Conservation (phyloP, 2,329 filamentous ascomycete genomes). For the Hypoxylon sp. region DNA sequence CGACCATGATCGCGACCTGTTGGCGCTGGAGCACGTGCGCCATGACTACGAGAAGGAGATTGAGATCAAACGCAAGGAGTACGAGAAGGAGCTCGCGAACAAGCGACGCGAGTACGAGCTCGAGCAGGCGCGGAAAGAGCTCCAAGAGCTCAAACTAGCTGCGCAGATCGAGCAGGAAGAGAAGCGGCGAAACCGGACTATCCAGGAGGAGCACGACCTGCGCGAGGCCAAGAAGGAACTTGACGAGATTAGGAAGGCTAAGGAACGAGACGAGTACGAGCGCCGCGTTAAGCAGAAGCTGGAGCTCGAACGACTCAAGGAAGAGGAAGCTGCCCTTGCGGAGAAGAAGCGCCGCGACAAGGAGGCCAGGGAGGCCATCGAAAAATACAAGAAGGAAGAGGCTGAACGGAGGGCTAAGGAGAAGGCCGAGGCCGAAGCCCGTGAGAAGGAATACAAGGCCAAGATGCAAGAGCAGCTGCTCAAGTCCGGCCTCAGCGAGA, state of each 20-base stretch:
- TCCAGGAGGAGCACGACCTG: slow-evolving; percentile 59
- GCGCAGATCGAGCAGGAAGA: slow-evolving; percentile 60
- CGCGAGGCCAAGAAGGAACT: slow-evolving; percentile 55
- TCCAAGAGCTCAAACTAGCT: slow-evolving; percentile 62
- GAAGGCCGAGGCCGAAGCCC: slow-evolving; percentile 63
- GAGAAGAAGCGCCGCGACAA: slow-evolving; percentile 63
- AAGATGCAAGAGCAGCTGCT: slow-evolving; percentile 71
- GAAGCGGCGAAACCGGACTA: slow-evolving; percentile 57
- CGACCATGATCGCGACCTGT: slow-evolving; percentile 54
- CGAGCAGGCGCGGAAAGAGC: slow-evolving; percentile 53
- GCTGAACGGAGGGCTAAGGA: slow-evolving; percentile 64
- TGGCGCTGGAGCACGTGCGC: slow-evolving; percentile 53
- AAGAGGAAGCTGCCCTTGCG: slow-evolving; percentile 62
- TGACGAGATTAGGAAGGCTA: slow-evolving; percentile 58
- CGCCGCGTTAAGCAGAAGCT: slow-evolving; percentile 67
- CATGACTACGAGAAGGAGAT: slow-evolving; percentile 53
- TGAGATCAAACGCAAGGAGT: slow-evolving; percentile 52
- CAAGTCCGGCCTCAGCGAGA: slow-evolving; percentile 71
- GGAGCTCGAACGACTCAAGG: slow-evolving; percentile 64
- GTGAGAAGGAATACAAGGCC: slow-evolving; percentile 68
- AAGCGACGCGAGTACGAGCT: slow-evolving; percentile 60
- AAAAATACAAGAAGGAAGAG: slow-evolving; percentile 66
- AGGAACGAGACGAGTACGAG: slow-evolving; percentile 65
- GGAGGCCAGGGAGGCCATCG: slow-evolving; percentile 65
- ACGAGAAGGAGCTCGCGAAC: slow-evolving; percentile 57